Base-by-base conservation (phyloP, 2,329 filamentous ascomycete species). In the Chaetomiaceae sp. region DNA sequence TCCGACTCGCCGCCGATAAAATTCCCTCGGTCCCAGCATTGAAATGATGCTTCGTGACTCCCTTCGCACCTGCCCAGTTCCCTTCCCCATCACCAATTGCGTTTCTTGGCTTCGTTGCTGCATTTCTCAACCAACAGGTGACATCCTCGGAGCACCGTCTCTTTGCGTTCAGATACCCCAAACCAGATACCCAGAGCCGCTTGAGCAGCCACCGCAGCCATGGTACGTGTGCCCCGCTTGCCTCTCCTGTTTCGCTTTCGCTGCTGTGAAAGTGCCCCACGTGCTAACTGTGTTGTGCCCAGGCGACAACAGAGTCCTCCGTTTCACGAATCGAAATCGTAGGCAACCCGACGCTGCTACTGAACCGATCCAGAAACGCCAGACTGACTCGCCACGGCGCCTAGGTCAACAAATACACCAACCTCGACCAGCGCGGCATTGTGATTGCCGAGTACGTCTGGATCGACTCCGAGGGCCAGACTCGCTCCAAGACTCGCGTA, bases 371-470 rank as follows among this genome's bases (percentile, higher is more conserved):
- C 11, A 26, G n/a, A 18, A 4, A 20, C 20, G 15, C 26, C 19
- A 11, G 4, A 34, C 20, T 43, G 6, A 39, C 34, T 12, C 26
- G 9, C 18, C 34, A 42, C 10, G 34, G 10, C 68, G 9, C n/a
- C 4, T 26, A 95, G 88, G 82, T 96, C 68, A 74, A 84, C 69
- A 96, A 95, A 73, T 97, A 91, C 78, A 82, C 93, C 73, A 75
- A 76, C 63, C 86, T 97, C 62, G 84, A 89, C 68, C 91, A 97
- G 76, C 87, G 85, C 69, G 90, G 89, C 68, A 75, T 73, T 60
- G 76, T 94, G 65, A 93, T 95, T 71, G 91, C 89, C 65, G 91
- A 96, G 75, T 96, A 96, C 73, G 83, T 96, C 76, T 96, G 91
- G 91, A 85, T 96, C 67, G 90, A 96, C 65, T 76, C 86, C 56